phyloP scores from a whole-genome alignment of 371 early-diverging fungal species.

The Batrachochytrium dendrobatidis region DNA sequence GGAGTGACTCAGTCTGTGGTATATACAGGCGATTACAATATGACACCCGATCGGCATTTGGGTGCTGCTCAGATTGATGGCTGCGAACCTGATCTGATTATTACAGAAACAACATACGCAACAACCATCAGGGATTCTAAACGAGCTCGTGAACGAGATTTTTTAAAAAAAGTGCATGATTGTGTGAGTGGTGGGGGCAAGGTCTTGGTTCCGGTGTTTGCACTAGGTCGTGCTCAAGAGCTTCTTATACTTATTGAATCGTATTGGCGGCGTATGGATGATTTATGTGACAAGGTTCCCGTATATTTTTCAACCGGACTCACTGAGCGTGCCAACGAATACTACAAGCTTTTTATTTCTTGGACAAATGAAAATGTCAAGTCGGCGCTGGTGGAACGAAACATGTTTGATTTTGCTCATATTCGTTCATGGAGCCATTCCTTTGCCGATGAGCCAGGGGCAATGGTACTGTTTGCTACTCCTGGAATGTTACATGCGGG shows the following conservation, averaged over 20 bases:
- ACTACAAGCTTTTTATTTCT: conserved; percentile 98
- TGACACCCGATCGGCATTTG: conserved; percentile 99
- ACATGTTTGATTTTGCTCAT: conserved; percentile 97
- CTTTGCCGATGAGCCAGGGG: conserved; percentile 90
- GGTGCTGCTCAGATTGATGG: conserved; percentile 83
- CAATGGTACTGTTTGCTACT: conserved; percentile 99
- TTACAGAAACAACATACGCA: conserved; percentile 99
- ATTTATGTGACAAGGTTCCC: conserved; percentile 88
- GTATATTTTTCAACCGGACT: conserved; percentile 98
- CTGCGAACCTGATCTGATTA: conserved; percentile 89
- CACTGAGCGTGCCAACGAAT: conserved; percentile 94
- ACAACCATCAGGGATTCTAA: conserved; percentile 85
- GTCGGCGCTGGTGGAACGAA: conserved; percentile 82
- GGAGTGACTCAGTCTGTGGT: conserved; percentile 74
- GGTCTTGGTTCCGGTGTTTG: conserved; percentile 98
- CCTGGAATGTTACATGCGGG: conserved; percentile 99
- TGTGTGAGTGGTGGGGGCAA: conserved; percentile 94
- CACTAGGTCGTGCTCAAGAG: conserved; percentile 99
- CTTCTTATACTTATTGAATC: conserved; percentile 94
- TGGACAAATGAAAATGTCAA: conserved; percentile 99
- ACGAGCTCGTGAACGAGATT: conserved; percentile 77
- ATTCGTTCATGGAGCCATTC: conserved; percentile 81
- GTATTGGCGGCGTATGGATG: conserved; percentile 83
- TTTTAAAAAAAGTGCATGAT: conserved; percentile 86
- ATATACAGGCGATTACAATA: conserved; percentile 99